Conservation (phyloP, 1,284 basidiomycete genomes). For the Malassezia obtusa region DNA sequence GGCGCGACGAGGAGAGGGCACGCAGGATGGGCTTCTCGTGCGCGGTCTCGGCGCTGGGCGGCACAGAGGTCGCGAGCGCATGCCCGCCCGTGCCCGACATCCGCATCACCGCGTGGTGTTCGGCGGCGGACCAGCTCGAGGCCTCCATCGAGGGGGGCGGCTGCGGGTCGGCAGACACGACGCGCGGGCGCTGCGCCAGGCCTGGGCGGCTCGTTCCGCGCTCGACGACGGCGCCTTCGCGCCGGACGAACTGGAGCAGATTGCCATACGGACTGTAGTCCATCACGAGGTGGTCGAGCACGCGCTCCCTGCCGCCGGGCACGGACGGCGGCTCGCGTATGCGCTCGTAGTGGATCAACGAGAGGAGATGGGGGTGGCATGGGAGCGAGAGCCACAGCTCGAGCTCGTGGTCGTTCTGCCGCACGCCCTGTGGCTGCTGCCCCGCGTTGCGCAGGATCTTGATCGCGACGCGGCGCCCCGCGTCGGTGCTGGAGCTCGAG, state of each 20-base stretch:
- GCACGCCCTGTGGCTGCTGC: no score
- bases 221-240: background rate
- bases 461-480: background rate
- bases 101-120: no score
- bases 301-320: background rate
- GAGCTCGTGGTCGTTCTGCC: background rate
- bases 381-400: constrained; percentile 5
- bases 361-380: constrained; percentile 2
- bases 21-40: background rate
- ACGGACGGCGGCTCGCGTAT: background rate
- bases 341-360: constrained; percentile 1
- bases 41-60: no score
- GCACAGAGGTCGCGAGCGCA: no score
- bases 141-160: background rate
- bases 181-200: no score
- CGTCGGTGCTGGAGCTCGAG: background rate
- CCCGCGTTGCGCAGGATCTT: background rate
- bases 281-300: constrained; percentile 7
- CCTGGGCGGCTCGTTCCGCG: no score
- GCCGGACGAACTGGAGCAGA: constrained; percentile 1
- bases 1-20: background rate
- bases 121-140: no score
- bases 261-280: constrained; percentile 1
- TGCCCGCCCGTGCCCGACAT: no score
- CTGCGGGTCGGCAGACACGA: no score